Evolutionary conservation across 2,329 filamentous ascomycete species (phyloP), one percentile per base, ranked within the genome.

Genomic region (Fusarium annulatum): DNA sequence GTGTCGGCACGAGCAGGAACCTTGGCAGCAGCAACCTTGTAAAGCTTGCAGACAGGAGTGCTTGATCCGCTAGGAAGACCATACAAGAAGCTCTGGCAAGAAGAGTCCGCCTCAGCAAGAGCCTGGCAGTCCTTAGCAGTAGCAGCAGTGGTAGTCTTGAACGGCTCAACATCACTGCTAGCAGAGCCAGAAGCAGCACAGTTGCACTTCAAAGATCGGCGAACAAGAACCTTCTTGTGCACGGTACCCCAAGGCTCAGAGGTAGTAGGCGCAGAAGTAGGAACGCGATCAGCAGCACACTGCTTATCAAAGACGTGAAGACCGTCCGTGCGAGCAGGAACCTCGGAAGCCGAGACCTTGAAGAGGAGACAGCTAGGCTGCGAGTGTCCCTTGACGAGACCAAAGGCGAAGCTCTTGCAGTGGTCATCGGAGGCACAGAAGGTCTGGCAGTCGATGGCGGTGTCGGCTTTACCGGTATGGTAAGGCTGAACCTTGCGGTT

Each of bases 21-120:
- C 49, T 42, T 65, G 3, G 61, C n/a, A 19, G 63, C 63, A 5
- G 61, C 7, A n/a, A 66, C 63, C 42, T 65, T 65, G 30, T 49
- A 65, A n/a, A 66, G 61, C 42, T 66, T 66, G 15, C 63, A 66
- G 1, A 42, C 43, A 26, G 63, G 61, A 33, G 63, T 42, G 61
- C 55, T 34, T 1, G 63, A 58, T 14, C 53, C 36, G 15, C 36
- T 38, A 11, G 49, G 43, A 19, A 66, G 63, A 23, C 63, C 61
- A 16, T 16, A 66, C 10, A 66, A 9, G 41, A 66, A 66, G 21
- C 63, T 66, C 36, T 65, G 12, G 18, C 61, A 66, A 2, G 49
- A 66, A 8, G 23, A 42, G 16, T 66, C 61, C 9, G 63, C 36
- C 21, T 65, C 30, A 2, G 63, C 63, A 58, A 66, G 42, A 18